Percentiles rank a stretch among this genome's conserved stretches.
phyloP scores from a whole-genome alignment of 78 protist genomes.

The Dictyostelium brefeldianum region DNA sequence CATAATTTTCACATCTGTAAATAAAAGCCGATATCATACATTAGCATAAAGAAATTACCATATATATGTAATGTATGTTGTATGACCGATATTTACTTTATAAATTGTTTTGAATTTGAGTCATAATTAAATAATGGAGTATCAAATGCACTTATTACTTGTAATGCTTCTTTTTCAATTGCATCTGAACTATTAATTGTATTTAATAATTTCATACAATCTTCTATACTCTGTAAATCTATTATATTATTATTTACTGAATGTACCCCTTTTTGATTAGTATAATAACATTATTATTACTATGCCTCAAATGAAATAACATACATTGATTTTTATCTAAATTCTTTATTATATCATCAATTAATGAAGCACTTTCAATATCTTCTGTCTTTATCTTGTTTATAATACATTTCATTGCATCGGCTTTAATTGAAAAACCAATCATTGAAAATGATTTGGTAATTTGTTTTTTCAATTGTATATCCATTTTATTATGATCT shows the following conservation, averaged over 20 bases:
- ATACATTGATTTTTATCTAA: constrained; percentile 54
- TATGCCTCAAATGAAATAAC: not conserved
- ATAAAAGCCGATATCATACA: too few species aligned
- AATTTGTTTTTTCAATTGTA: constrained; percentile 40
- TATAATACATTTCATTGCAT: constrained; percentile 40
- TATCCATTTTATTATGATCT: constrained; percentile 44
- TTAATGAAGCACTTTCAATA: not conserved
- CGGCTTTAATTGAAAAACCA: constrained; percentile 43
- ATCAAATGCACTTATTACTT: constrained; percentile 54
- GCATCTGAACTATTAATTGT: constrained; percentile 20
- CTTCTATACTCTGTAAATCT: not conserved
- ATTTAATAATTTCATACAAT: not conserved
- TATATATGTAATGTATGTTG: not conserved
- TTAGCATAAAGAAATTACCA: too few species aligned
- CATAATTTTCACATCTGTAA: constrained; percentile 10
- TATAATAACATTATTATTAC: not conserved
- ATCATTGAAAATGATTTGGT: constrained; percentile 40
- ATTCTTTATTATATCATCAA: constrained; percentile 21
- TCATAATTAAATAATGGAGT: constrained; percentile 36
- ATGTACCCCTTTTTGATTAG: too few species aligned
- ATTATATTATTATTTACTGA: constrained; percentile 16
- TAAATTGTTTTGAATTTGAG: constrained; percentile 18
- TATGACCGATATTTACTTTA: constrained; percentile 29
- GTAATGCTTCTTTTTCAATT: constrained; percentile 54
- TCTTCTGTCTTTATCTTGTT: not conserved